Base-by-base conservation (phyloP, 768 basidiomycete species). In the Leccinum longicurvipes region DNA sequence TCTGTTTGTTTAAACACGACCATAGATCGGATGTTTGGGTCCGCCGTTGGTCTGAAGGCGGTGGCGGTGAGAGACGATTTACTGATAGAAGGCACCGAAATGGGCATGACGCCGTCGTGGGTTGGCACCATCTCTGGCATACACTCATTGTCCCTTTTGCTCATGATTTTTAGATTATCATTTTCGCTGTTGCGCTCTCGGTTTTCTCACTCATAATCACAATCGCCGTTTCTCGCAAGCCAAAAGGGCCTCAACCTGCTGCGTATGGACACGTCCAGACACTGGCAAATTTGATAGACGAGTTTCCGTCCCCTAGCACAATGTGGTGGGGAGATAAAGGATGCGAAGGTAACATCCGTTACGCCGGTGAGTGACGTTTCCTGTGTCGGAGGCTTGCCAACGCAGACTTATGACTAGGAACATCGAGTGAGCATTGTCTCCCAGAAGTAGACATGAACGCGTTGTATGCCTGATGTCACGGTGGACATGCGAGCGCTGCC, bases 221-320 rank as follows among this genome's bases (percentile, higher is more conserved):
- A 0, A 29, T 25, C 15, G 27, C 63, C 31, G 60, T 57, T 4
- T 29, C 61, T 24, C 44, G 34, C 29, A 57, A 21, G 42, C 62
- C 62, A 5, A 55, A 27, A 14, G 70, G 69, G 4, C 62, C 61
- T 0, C 72, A 74, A 32, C 72, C 69, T 0, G 67, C 63, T 9
- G 60, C 69, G 17, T 74, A 73, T 25, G 72, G 72, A 3, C 70
- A 73, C 23, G 42, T 73, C 0, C 72, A 73, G 49, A 74, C 67
- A 19, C 62, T 74, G 21, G 72, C 66, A 3, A 72, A 73, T 50
- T 52, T 73, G 53, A 60, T 73, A 23, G 73, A 74, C 53, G 71
- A 74, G 21, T 71, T 73, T 72, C 68, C 67, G 17, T 54, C 63
- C 1, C 2, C 36, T 11, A n/a, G 36, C 7, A 67, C 52, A 2